A percentile compares a stretch with the other conserved stretches of the same genome.
These are phyloP conservation scores for Aureobasidium sp. DNA, from an alignment of 2,329 filamentous ascomycete species.

Conservation along the genomic window DNA sequence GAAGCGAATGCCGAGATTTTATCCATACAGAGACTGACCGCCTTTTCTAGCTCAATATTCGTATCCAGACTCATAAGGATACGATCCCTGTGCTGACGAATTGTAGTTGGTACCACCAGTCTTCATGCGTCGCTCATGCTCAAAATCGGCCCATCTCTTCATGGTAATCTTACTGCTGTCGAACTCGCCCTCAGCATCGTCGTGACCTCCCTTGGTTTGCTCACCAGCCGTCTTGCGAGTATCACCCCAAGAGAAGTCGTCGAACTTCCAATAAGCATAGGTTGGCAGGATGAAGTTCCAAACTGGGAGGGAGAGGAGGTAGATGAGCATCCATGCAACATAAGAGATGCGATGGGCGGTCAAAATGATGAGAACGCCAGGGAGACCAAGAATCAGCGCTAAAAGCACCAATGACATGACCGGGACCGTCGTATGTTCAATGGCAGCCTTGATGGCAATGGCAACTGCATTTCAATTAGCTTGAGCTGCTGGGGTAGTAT, in stretches of 20 bases:
- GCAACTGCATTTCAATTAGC: conserved; percentile 52
- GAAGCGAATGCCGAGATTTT: not conserved
- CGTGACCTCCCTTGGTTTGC: conserved; percentile 64
- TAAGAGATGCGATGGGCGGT: conserved; percentile 92
- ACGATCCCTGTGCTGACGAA: conserved; percentile 4
- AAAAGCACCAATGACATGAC: conserved; percentile 87
- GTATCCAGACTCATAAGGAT: not conserved
- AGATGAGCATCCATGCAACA: conserved; percentile 94
- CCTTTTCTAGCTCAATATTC: not conserved
- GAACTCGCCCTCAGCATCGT: conserved; percentile 86
- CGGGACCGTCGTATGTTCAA: conserved; percentile 52
- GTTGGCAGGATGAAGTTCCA: conserved; percentile 96
- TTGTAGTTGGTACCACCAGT: not conserved
- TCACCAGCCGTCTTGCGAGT: conserved; percentile 92
- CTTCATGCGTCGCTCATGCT: conserved; percentile 47
- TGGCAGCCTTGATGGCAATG: conserved; percentile 69
- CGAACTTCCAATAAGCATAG: conserved; percentile 99
- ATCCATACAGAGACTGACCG: not conserved
- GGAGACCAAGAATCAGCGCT: conserved; percentile 84
- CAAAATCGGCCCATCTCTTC: conserved; percentile 98
- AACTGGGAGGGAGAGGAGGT: conserved; percentile 82
- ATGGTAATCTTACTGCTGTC: conserved; percentile 99
- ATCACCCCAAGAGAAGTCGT: conserved; percentile 99
- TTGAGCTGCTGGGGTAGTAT: conserved; percentile 21
- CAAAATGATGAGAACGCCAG: conserved; percentile 81